Evolutionary conservation across 345 rosid genomes (phyloP).

Genomic region (Linum trigynum): DNA sequence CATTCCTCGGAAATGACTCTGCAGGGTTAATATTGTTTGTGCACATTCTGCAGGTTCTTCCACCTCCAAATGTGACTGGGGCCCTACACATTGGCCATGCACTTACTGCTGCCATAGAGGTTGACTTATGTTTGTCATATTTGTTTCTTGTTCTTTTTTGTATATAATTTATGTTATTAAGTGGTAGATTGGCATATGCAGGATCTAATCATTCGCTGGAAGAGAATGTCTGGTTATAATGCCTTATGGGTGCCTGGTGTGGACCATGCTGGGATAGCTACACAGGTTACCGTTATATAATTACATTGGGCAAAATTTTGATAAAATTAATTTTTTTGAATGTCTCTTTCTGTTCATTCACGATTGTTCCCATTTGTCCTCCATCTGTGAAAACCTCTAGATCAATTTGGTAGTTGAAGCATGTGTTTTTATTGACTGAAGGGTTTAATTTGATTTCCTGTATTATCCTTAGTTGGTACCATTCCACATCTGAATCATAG

Average conservation of each 20-base stretch:
- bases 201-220: conserved; percentile 91
- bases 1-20: conserved; percentile 3
- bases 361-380: background rate
- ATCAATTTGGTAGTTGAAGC: too few relatives aligned
- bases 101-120: conserved; percentile 79
- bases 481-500: too few relatives aligned
- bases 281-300: conserved; percentile 48
- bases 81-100: conserved; percentile 97
- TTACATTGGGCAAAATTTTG: background rate
- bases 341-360: background rate
- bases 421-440: too few relatives aligned
- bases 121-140: conserved; percentile 13
- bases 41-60: conserved; percentile 56
- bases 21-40: background rate
- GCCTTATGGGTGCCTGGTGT: conserved; percentile 90
- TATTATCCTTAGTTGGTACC: too few relatives aligned
- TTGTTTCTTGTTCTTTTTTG: conserved; percentile 2
- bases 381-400: too few relatives aligned
- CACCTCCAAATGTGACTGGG: conserved; percentile 99
- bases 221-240: conserved; percentile 94
- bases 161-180: background rate
- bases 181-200: conserved; percentile 19
- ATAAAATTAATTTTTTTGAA: background rate
- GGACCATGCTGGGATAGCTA: conserved; percentile 99
- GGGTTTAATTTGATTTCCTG: too few relatives aligned